Conservation (phyloP, 163 green algal genomes). For the Trebouxia gelatinosa region DNA sequence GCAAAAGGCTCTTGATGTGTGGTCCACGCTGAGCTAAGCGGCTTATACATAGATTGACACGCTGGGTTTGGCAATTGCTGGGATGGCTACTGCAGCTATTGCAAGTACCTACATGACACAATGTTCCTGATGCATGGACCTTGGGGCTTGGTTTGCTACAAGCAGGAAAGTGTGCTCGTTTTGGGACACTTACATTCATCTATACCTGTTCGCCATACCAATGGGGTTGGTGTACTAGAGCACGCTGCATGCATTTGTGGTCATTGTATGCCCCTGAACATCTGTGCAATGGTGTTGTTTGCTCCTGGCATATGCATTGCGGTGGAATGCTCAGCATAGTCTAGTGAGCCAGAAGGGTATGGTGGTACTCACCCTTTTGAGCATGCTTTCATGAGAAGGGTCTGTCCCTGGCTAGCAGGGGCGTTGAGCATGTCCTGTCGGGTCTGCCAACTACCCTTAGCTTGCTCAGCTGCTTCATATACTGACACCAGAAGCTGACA, state of each 20-base stretch:
- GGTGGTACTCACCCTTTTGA: conserved; percentile 21
- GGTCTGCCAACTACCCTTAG: conserved; percentile 1
- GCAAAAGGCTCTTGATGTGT: neutral
- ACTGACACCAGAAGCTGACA: conserved; percentile 29
- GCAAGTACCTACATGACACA: no score
- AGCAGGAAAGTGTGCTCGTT: no score
- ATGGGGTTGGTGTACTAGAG: neutral
- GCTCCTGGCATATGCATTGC: neutral
- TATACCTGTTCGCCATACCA: neutral
- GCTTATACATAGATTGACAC: neutral
- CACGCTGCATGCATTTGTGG: neutral
- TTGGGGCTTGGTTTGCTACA: no score
- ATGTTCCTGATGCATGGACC: no score
- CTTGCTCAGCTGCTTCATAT: conserved; percentile 27
- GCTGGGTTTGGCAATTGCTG: no score
- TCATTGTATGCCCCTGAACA: no score
- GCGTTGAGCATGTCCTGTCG: conserved; percentile 27
- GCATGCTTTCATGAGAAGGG: conserved; percentile 36
- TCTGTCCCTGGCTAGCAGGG: conserved; percentile 19
- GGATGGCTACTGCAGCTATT: neutral
- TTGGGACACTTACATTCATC: no score
- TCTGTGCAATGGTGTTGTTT: neutral
- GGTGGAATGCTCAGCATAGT: neutral
- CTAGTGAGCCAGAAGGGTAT: neutral
- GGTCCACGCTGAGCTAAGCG: no score